These are phyloP conservation scores for Xylariales sp. DNA, from an alignment of 2,329 filamentous ascomycete genomes.

Conservation along the genomic window DNA sequence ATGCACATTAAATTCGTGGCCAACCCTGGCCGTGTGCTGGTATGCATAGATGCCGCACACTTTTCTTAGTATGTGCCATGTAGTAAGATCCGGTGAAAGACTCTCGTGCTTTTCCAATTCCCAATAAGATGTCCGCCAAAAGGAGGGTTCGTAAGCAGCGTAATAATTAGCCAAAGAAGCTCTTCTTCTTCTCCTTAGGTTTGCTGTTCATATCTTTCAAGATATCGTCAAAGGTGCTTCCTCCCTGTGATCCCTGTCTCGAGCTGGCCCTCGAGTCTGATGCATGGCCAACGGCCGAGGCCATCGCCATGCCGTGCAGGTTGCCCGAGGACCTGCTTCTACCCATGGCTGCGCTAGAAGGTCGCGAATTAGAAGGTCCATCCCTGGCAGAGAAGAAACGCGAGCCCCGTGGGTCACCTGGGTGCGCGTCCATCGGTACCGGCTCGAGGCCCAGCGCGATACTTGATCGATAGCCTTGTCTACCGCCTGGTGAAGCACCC, in stretches of 20 bases:
- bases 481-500: conserved; percentile 20
- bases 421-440: conserved; percentile 18
- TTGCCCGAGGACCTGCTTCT: conserved; percentile 28
- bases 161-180: conserved; percentile 20
- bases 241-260: conserved; percentile 22
- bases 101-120: too few species aligned
- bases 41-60: too few species aligned
- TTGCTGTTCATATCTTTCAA: conserved; percentile 27
- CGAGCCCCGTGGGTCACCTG: conserved; percentile 14
- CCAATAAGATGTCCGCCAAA: background rate
- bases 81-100: too few species aligned
- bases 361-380: conserved; percentile 18
- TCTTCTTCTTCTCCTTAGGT: conserved; percentile 30
- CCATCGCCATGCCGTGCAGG: conserved; percentile 16
- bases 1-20: too few species aligned
- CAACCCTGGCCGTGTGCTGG: too few species aligned
- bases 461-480: conserved; percentile 25
- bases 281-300: conserved; percentile 14
- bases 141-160: background rate
- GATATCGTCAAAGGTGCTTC: conserved; percentile 31
- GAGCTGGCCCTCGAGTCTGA: conserved; percentile 18
- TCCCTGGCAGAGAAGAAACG: conserved; percentile 23
- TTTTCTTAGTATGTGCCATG: too few species aligned
- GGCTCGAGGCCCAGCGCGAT: conserved; percentile 28
- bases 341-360: conserved; percentile 20